phyloP scores from a whole-genome alignment of 441 rosid genomes.

The Dalechampia spathulata region DNA sequence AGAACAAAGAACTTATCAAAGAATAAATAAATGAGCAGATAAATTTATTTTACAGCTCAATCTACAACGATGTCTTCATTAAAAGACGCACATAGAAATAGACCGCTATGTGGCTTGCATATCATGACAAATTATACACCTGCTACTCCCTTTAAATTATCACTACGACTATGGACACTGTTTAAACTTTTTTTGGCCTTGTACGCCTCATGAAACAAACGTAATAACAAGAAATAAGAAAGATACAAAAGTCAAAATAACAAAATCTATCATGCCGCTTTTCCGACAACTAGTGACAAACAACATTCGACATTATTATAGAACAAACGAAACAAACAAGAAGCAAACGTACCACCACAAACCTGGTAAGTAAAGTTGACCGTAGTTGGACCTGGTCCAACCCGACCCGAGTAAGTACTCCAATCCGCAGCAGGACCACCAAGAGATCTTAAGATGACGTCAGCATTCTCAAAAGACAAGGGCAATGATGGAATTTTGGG shows the following conservation, averaged over 20 bases:
- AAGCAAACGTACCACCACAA: slow-evolving; percentile 3
- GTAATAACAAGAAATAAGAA: background rate
- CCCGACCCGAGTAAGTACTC: slow-evolving; percentile 34
- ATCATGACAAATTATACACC: too few species aligned
- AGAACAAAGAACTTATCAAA: background rate
- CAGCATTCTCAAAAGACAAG: slow-evolving; percentile 61
- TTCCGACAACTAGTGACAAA: background rate
- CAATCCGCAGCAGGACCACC: slow-evolving; percentile 45
- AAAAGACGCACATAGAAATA: too few species aligned
- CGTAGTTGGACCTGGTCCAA: slow-evolving; percentile 69
- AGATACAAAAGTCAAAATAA: background rate
- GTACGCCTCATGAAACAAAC: background rate
- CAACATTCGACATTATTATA: background rate
- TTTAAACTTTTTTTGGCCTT: too few species aligned
- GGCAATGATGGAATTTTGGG: slow-evolving; percentile 84
- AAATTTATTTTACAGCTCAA: background rate
- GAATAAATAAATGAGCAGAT: background rate
- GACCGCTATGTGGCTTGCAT: too few species aligned
- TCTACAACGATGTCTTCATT: background rate
- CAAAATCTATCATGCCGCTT: slow-evolving; percentile 1
- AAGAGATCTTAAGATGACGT: slow-evolving; percentile 53
- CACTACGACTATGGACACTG: too few species aligned
- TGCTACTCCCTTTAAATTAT: too few species aligned
- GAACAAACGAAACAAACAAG: slow-evolving; percentile 7
- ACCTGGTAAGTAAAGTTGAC: slow-evolving; percentile 85